Percentiles rank a stretch among this genome's conserved stretches.
These are phyloP conservation scores for Daldinia bambusicola DNA, from an alignment of 495 filamentous ascomycete genomes.

Conservation along the genomic window DNA sequence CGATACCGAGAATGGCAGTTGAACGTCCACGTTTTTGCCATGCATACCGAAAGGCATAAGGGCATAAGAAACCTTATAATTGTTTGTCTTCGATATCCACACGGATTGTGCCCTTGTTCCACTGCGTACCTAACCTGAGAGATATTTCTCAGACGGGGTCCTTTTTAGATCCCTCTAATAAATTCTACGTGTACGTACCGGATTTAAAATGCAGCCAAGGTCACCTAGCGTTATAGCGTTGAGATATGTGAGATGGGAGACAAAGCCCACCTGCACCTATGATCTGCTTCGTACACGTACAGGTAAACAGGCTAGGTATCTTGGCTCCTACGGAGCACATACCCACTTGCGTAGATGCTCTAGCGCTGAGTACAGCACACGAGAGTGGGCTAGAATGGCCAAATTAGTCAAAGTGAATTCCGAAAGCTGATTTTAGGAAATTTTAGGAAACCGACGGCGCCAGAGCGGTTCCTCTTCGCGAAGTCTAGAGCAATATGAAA, in stretches of 20 bases:
- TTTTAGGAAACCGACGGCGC: conserved; percentile 30
- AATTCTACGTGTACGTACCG: neutral
- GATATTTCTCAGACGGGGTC: conserved; percentile 4
- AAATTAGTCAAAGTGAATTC: conserved; percentile 38
- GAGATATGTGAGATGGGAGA: conserved; percentile 3
- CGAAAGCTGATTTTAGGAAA: conserved; percentile 31
- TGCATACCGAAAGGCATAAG: conserved; percentile 8
- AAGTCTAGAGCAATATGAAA: neutral
- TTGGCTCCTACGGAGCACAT: conserved; percentile 36
- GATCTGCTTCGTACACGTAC: conserved; percentile 11
- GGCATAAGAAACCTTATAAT: conserved; percentile 17
- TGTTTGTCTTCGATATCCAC: conserved; percentile 13
- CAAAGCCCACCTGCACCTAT: conserved; percentile 4
- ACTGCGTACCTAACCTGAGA: conserved; percentile 22
- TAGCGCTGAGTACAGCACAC: conserved; percentile 32
- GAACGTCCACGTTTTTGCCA: conserved; percentile 25
- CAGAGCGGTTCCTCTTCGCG: conserved; percentile 20
- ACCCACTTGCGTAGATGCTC: conserved; percentile 3
- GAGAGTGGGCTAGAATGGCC: conserved; percentile 32
- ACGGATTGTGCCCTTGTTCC: neutral
- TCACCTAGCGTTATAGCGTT: neutral
- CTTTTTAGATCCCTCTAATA: neutral
- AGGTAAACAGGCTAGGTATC: conserved; percentile 9
- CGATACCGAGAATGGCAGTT: conserved; percentile 1
- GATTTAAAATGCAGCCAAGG: neutral